Conservation (phyloP, 176 grass and related monocot species). For the Urochloa ruziziensis region DNA sequence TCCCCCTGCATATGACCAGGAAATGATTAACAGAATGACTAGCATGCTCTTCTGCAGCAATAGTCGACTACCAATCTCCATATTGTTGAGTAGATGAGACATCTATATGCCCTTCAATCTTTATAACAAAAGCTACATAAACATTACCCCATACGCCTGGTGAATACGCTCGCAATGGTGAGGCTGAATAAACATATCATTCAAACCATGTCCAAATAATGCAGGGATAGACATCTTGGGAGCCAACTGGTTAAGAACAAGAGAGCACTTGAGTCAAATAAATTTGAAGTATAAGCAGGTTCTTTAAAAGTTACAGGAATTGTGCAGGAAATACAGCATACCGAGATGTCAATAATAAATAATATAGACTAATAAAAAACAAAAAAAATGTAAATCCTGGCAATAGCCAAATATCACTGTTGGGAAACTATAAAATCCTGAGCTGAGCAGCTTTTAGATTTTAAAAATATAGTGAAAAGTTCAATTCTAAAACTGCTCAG, state of each 20-base stretch:
- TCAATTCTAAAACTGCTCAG: neutral
- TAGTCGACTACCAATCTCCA: neutral
- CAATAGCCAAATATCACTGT: conserved; percentile 13
- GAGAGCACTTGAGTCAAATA: conserved; percentile 19
- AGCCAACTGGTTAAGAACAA: conserved; percentile 65
- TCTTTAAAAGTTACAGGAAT: conserved; percentile 11
- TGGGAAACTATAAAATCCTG: neutral
- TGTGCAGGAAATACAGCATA: conserved; percentile 18
- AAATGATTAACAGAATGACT: conserved; percentile 17
- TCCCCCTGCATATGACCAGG: conserved; percentile 63
- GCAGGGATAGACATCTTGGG: conserved; percentile 86
- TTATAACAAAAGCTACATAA: conserved; percentile 17
- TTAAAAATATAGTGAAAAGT: neutral
- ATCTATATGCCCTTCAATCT: conserved; percentile 20
- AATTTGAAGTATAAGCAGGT: neutral
- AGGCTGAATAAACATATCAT: conserved; percentile 94
- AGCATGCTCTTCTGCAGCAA: neutral
- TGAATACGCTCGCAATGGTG: conserved; percentile 89
- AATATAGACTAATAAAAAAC: neutral
- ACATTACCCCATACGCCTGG: conserved; percentile 72
- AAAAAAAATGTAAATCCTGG: neutral
- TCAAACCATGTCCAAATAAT: conserved; percentile 83
- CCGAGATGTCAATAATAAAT: neutral
- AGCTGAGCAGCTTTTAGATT: neutral
- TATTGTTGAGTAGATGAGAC: neutral